Conservation (phyloP, 441 rosid genomes). For the Lagerstroemia fauriei region DNA sequence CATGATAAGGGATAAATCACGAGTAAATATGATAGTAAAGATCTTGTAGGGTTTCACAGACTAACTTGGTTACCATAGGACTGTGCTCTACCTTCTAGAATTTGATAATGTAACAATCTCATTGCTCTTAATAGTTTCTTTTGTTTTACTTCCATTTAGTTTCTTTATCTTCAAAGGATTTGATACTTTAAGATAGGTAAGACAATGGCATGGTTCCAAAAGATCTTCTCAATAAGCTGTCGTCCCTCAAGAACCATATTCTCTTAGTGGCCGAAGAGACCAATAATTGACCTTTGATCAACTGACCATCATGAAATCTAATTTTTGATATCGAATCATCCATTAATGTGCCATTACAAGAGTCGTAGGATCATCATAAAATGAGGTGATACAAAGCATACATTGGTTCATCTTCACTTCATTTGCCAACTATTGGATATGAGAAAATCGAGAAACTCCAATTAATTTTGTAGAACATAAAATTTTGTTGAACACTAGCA, state of each 20-base stretch:
- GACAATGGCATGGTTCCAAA: conserved; percentile 61
- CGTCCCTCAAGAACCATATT: conserved; percentile 65
- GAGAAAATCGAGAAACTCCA: neutral
- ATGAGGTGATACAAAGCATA: too few species aligned
- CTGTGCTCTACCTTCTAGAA: too few species aligned
- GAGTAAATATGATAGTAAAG: too few species aligned
- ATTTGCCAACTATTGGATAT: too few species aligned
- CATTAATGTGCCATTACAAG: too few species aligned
- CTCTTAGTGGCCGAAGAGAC: conserved; percentile 66
- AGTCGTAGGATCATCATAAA: neutral
- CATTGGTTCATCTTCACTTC: neutral
- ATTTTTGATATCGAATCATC: neutral
- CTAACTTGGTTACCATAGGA: too few species aligned
- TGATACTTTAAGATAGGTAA: conserved; percentile 19
- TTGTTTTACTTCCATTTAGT: too few species aligned
- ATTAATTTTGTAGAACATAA: neutral
- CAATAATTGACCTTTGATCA: conserved; percentile 32
- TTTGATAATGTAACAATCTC: too few species aligned
- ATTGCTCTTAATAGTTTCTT: too few species aligned
- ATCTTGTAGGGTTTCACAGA: too few species aligned
- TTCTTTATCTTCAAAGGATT: too few species aligned
- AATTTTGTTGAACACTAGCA: neutral
- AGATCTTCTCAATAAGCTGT: conserved; percentile 47
- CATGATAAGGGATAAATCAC: too few species aligned
- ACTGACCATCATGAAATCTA: neutral